A percentile compares a stretch with the other conserved stretches of the same genome.
Evolutionary conservation across 192 early-diverging fungal genomes (phyloP).

Genomic region (Coemansia umbellata): DNA sequence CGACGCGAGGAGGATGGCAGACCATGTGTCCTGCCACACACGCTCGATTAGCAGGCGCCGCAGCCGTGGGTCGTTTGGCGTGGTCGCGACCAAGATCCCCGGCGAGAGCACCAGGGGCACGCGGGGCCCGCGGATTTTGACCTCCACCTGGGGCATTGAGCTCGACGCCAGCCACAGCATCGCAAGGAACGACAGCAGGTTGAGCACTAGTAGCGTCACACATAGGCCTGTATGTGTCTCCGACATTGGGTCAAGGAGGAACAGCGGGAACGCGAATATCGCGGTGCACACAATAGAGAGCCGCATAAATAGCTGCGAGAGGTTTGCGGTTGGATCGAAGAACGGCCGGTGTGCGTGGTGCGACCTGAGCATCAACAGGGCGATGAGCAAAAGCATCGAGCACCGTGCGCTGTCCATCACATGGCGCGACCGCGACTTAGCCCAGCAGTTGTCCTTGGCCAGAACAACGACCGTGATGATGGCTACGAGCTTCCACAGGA

Average conservation of each 20-base stretch:
- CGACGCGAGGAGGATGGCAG: constrained; percentile 55
- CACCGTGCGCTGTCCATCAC: constrained; percentile 51
- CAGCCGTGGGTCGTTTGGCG: constrained; percentile 36
- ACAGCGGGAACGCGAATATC: constrained; percentile 53
- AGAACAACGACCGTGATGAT: constrained; percentile 49
- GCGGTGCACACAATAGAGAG: constrained; percentile 42
- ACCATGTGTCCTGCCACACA: constrained; percentile 73
- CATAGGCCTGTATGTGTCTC: constrained; percentile 44
- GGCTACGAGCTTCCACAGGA: constrained; percentile 55
- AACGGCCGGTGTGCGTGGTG: constrained; percentile 59
- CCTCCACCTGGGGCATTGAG: constrained; percentile 47
- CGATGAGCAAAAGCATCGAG: constrained; percentile 48
- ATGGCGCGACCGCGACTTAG: constrained; percentile 39
- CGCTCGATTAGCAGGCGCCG: constrained; percentile 54
- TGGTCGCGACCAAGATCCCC: constrained; percentile 36
- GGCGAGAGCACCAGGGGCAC: constrained; percentile 48
- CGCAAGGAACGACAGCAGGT: constrained; percentile 39
- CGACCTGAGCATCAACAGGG: constrained; percentile 51
- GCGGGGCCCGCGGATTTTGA: constrained; percentile 48
- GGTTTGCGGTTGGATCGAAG: constrained; percentile 57
- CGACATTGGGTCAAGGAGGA: constrained; percentile 53
- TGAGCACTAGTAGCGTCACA: constrained; percentile 46
- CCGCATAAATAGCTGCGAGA: constrained; percentile 50
- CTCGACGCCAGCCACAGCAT: constrained; percentile 38
- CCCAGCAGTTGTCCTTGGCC: constrained; percentile 63